Evolutionary conservation across 23 red algal species (phyloP), one percentile per base, ranked within the genome.

Genomic region (Cyanidiococcus yangmingshanensis): DNA sequence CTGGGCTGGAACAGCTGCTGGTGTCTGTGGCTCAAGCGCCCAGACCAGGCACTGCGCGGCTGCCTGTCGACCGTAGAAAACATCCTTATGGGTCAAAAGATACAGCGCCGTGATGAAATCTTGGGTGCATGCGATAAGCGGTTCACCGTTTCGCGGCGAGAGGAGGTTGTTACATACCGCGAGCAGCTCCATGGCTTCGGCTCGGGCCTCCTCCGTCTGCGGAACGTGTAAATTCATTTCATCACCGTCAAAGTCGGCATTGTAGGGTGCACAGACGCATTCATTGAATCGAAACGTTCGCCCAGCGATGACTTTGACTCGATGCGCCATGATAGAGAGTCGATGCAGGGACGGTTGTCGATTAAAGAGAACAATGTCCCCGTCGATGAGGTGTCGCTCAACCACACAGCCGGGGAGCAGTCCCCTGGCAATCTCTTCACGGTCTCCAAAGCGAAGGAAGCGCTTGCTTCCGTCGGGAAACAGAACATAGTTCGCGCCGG

Each of bases 151-250:
- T 29, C 87, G 86, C 2, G 94, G 88, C 21, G 94, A 91, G 17
- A 89, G 63, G 38, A 98, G 79, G 50, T 98, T 98, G 54, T 63
- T 63, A 35, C 84, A 57, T 17, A 89, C 85, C 32, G 77, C 78
- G 83, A 98, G 87, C 0, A 98, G 80, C 59, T 85, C 89, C 16
- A 81, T 45, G 1, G 94, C 94, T 68, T 98, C 94, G 30, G 87
- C 78, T 2, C 85, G 79, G 32, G 94, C 94, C 77, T 98, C 94
- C 79, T 91, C 88, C 18, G 94, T 98, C 82, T 98, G 94, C 25
- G 94, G 94, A 40, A 98, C 94, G 74, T 98, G 94, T 68, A 98
- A 39, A 79, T 98, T 98, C 94, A 98, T 98, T 75, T 98, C 94
- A 57, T 98, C 94, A 2, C 94, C 94, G 82, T 98, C 94, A 86